Conservation (phyloP, 2,329 filamentous ascomycete species). For the Microthyrium microscopicum region DNA sequence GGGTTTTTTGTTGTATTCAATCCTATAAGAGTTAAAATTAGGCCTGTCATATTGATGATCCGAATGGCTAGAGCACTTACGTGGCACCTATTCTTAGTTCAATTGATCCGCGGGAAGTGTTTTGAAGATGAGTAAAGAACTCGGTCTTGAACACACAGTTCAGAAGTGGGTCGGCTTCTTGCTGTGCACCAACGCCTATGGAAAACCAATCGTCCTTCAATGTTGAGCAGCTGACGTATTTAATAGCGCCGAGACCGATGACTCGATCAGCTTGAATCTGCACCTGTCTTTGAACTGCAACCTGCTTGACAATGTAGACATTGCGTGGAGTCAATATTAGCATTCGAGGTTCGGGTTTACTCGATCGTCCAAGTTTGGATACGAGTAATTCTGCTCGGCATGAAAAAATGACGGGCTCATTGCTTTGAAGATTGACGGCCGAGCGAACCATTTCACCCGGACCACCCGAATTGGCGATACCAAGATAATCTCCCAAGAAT, state of each 20-base stretch:
- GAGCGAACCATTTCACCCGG: slow-evolving; percentile 67
- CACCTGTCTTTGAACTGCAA: slow-evolving; percentile 63
- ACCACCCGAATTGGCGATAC: slow-evolving; percentile 63
- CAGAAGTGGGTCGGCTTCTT: slow-evolving; percentile 84
- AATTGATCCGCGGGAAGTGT: slow-evolving; percentile 61
- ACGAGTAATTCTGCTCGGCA: slow-evolving; percentile 81
- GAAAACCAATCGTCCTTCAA: slow-evolving; percentile 95
- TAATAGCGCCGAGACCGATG: slow-evolving; percentile 73
- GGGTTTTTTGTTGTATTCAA: slow-evolving; percentile 97
- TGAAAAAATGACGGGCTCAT: slow-evolving; percentile 72
- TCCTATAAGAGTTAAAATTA: slow-evolving; percentile 26
- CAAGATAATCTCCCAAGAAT: slow-evolving; percentile 90
- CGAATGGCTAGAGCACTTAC: slow-evolving; percentile 18
- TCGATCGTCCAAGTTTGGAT: slow-evolving; percentile 90
- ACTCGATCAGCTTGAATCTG: slow-evolving; percentile 68
- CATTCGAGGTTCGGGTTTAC: slow-evolving; percentile 76
- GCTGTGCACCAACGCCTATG: slow-evolving; percentile 70
- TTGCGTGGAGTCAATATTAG: slow-evolving; percentile 72
- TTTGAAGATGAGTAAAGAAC: slow-evolving; percentile 81
- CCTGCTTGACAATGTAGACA: slow-evolving; percentile 78
- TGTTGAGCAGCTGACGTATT: slow-evolving; percentile 66
- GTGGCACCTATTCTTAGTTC: slow-evolving; percentile 67
- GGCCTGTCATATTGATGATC: not conserved
- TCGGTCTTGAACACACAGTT: slow-evolving; percentile 95
- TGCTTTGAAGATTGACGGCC: slow-evolving; percentile 51